phyloP scores from a whole-genome alignment of 73 alveolate species.

The Uronychia setigera region DNA sequence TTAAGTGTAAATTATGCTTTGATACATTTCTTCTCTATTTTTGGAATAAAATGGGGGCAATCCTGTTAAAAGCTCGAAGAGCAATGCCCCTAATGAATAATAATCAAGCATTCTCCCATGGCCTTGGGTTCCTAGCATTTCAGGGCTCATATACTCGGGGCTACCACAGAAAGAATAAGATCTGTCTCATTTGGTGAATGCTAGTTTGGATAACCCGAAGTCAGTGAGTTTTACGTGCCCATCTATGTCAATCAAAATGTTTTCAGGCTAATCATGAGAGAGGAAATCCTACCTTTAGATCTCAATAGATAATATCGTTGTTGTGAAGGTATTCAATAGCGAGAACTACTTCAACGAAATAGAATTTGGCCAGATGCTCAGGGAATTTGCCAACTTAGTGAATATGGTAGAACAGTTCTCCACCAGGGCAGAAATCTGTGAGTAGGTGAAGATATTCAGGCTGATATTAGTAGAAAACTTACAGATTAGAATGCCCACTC shows the following conservation, averaged over 20 bases:
- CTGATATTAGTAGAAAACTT: neutral
- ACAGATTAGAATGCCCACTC: conserved; percentile 40
- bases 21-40: conserved; percentile 47
- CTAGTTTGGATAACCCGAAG: conserved; percentile 78
- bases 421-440: conserved; percentile 67
- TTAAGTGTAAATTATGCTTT: conserved; percentile 34
- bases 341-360: conserved; percentile 54
- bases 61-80: conserved; percentile 89
- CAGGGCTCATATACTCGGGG: conserved; percentile 93
- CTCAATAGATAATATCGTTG: conserved; percentile 65
- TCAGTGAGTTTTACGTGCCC: conserved; percentile 85
- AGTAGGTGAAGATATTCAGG: conserved; percentile 33
- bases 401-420: conserved; percentile 74
- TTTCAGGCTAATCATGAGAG: conserved; percentile 22
- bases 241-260: conserved; percentile 77
- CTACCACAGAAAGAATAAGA: conserved; percentile 87
- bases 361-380: conserved; percentile 76
- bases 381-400: conserved; percentile 64
- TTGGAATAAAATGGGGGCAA: conserved; percentile 82
- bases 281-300: conserved; percentile 20
- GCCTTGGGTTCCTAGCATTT: conserved; percentile 75
- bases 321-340: conserved; percentile 74
- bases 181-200: conserved; percentile 45
- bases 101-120: conserved; percentile 80
- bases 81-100: conserved; percentile 86